Base-by-base conservation (phyloP, 2,329 filamentous ascomycete genomes). In the Macrophomina tecta region DNA sequence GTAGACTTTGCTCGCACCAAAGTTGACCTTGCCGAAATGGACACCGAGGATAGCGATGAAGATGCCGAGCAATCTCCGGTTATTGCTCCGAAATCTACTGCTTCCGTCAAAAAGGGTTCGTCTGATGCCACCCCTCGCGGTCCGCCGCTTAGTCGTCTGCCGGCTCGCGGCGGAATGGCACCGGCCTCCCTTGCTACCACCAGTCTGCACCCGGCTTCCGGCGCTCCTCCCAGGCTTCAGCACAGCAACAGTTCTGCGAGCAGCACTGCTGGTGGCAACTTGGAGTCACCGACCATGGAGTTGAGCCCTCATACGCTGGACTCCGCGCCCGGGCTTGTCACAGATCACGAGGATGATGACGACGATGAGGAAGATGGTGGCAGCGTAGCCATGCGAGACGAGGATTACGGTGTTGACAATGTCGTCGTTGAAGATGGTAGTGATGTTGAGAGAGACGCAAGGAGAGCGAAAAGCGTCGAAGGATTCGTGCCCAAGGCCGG, bases 301-400 rank as follows among this genome's bases (percentile, higher is more conserved):
- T 76, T 83, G 68, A 82, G 80, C 69, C 82, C 82, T 38, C 77
- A 83, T 67, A 80, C 81, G 2, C 78, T 80, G 64, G 82, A 84
- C 72, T 82, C 80, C 71, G 82, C 82, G 62, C 82, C 82, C 16
- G 82, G 82, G 30, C 73, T 84, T 68, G 81, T 84, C 42, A 83
- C 80, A 70, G 82, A 84, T 69, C 81, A 83, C 71, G 82, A 84
- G 66, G 82, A 82, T 36, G 80, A 84, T 66, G 82, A 82, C 64
- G 80, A 82, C 48, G 79, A 80, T 56, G 77, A 79, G 51, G 77
- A 73, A 30, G 74, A 78, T 56, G 74, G 72, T 56, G 77, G 75
- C 68, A 58, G 51, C 45, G 52, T 69, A 7, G 58, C 65, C 6
- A 68, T 67, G 51, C 68, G 64, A 38, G 68, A 58, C 7, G 52